A percentile compares a stretch with the other conserved stretches of the same genome.
Conservation (phyloP, 768 basidiomycete genomes). For the Kwoniella heveanensis region DNA sequence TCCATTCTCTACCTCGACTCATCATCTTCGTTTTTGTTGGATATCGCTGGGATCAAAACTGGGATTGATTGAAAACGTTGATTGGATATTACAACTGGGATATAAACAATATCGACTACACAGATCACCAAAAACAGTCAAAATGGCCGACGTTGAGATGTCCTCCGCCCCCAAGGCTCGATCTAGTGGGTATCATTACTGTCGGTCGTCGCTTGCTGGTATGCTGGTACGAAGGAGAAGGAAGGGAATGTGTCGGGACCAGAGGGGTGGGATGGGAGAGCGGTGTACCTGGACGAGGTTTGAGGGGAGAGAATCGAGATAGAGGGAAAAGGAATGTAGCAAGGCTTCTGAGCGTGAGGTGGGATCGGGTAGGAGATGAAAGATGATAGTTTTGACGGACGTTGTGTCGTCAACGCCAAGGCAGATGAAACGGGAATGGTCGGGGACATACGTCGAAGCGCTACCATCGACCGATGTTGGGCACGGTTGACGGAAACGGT, state of each 20-base stretch:
- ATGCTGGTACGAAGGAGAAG: neutral
- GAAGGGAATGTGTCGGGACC: conserved; percentile 1
- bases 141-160: conserved; percentile 54
- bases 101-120: neutral
- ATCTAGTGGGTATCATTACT: conserved; percentile 44
- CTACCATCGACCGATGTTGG: too few species aligned
- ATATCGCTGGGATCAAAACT: neutral
- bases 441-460: too few species aligned
- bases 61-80: conserved; percentile 1
- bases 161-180: conserved; percentile 42
- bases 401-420: too few species aligned
- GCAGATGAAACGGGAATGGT: too few species aligned
- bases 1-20: neutral
- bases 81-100: neutral
- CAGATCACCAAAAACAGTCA: conserved; percentile 26
- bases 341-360: too few species aligned
- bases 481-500: too few species aligned
- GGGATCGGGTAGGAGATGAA: too few species aligned
- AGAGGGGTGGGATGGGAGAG: too few species aligned
- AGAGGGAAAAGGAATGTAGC: too few species aligned
- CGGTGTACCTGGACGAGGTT: too few species aligned
- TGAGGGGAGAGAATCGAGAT: too few species aligned
- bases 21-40: neutral
- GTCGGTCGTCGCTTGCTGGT: neutral
- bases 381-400: too few species aligned